phyloP scores from a whole-genome alignment of 306 rosid genomes.

The Malus fusca region DNA sequence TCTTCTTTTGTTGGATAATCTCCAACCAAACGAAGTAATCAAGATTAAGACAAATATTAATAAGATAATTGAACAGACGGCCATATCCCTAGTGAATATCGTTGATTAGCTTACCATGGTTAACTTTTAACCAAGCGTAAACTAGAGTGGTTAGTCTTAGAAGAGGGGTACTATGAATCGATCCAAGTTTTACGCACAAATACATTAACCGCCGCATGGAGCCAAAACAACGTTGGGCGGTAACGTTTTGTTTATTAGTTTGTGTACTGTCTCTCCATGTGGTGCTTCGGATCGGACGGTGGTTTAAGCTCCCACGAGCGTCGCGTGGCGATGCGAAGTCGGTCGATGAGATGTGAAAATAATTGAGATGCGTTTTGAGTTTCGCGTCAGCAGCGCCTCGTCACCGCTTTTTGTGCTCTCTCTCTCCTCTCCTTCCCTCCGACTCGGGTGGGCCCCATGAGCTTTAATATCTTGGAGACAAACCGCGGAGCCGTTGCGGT shows the following conservation, averaged over 20 bases:
- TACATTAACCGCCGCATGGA: not conserved
- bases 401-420: conserved; percentile 20
- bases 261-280: not conserved
- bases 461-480: not conserved
- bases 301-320: not conserved
- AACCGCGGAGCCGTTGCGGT: not conserved
- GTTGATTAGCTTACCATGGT: not conserved
- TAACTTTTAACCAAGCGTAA: not conserved
- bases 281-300: not conserved
- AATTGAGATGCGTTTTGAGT: not conserved
- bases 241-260: not conserved
- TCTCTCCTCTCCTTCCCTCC: not conserved
- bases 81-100: not conserved
- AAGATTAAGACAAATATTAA: too few relatives aligned
- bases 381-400: conserved; percentile 41
- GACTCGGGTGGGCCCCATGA: conserved; percentile 19
- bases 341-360: conserved; percentile 13
- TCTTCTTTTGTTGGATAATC: too few relatives aligned
- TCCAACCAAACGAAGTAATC: not conserved
- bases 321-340: conserved; percentile 56
- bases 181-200: not conserved
- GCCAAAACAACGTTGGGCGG: not conserved
- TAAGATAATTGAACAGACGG: not conserved
- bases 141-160: not conserved
- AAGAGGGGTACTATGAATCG: not conserved